Evolutionary conservation across 495 filamentous ascomycete species (phyloP).

Genomic region (Mytilinidion resinicola): DNA sequence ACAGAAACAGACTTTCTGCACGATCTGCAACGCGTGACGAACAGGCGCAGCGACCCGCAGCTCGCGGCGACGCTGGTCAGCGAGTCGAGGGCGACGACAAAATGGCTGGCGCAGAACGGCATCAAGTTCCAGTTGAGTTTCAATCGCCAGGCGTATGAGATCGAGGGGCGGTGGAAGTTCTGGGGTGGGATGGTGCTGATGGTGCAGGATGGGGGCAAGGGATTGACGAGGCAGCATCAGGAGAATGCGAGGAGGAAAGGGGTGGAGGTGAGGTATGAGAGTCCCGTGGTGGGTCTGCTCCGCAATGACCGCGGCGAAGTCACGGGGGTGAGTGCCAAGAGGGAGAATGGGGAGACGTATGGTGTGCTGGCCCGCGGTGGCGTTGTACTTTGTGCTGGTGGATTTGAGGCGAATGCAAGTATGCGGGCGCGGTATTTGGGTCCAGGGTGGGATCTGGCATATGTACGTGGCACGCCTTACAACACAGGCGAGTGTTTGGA

Average conservation of each 20-base stretch:
- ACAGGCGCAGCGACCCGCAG: conserved; percentile 41
- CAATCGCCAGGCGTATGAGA: conserved; percentile 54
- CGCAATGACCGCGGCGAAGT: conserved; percentile 37
- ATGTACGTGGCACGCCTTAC: conserved; percentile 55
- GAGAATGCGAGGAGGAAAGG: conserved; percentile 39
- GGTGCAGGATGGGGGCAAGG: conserved; percentile 53
- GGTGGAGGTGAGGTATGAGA: conserved; percentile 41
- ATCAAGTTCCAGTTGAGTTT: conserved; percentile 53
- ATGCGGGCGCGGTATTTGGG: conserved; percentile 54
- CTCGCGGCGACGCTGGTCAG: conserved; percentile 43
- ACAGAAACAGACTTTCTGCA: conserved; percentile 39
- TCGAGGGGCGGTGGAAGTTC: conserved; percentile 51
- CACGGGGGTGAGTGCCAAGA: conserved; percentile 32
- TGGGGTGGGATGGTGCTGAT: conserved; percentile 56
- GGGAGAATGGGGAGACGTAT: conserved; percentile 25
- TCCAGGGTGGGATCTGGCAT: conserved; percentile 53
- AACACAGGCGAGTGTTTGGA: conserved; percentile 51
- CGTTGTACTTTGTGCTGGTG: conserved; percentile 54
- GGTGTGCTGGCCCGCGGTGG: conserved; percentile 37
- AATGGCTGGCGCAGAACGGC: conserved; percentile 51
- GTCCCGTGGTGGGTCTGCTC: conserved; percentile 40
- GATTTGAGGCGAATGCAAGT: conserved; percentile 53
- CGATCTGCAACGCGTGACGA: conserved; percentile 48
- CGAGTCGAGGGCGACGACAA: conserved; percentile 43
- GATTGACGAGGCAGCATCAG: conserved; percentile 45